Conservation (phyloP, 495 filamentous ascomycete species). For the Clavariopsis aquatica region DNA sequence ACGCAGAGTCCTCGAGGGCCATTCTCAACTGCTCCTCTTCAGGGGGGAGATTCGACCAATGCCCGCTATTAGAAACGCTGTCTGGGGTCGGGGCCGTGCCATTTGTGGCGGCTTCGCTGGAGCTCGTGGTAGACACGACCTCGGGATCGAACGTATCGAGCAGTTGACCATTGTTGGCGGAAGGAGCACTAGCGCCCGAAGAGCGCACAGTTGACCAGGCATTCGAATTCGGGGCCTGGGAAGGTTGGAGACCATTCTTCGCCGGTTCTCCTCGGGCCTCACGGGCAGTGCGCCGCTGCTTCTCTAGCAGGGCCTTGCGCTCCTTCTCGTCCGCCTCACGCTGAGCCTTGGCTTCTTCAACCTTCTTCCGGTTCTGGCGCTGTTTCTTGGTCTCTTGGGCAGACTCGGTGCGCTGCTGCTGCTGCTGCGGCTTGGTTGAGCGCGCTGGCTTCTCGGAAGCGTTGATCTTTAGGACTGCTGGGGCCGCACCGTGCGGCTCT, state of each 20-base stretch:
- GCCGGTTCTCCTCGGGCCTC: slow-evolving; percentile 74
- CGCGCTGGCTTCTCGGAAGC: slow-evolving; percentile 60
- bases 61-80: slow-evolving; percentile 20
- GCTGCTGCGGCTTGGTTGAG: slow-evolving; percentile 64
- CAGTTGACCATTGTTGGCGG: slow-evolving; percentile 52
- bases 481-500: slow-evolving; percentile 65
- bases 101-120: slow-evolving; percentile 34
- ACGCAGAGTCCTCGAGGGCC: slow-evolving; percentile 63
- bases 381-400: slow-evolving; percentile 83
- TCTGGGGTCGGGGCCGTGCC: slow-evolving; percentile 40
- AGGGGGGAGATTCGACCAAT: slow-evolving; percentile 65
- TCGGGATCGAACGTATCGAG: slow-evolving; percentile 75
- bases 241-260: slow-evolving; percentile 67
- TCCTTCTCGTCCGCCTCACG: slow-evolving; percentile 74
- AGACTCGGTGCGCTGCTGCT: slow-evolving; percentile 50
- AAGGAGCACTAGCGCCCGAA: slow-evolving; percentile 16
- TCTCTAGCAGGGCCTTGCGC: slow-evolving; percentile 69
- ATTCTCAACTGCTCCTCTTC: slow-evolving; percentile 85
- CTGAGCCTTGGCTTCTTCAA: slow-evolving; percentile 67
- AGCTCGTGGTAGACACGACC: slow-evolving; percentile 44
- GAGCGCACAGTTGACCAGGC: slow-evolving; percentile 57
- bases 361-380: slow-evolving; percentile 80
- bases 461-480: slow-evolving; percentile 76
- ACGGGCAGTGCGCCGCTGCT: slow-evolving; percentile 76
- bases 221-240: slow-evolving; percentile 58